These are phyloP conservation scores for Cornus controversa DNA, from an alignment of 148 eudicot species.

Conservation along the genomic window DNA sequence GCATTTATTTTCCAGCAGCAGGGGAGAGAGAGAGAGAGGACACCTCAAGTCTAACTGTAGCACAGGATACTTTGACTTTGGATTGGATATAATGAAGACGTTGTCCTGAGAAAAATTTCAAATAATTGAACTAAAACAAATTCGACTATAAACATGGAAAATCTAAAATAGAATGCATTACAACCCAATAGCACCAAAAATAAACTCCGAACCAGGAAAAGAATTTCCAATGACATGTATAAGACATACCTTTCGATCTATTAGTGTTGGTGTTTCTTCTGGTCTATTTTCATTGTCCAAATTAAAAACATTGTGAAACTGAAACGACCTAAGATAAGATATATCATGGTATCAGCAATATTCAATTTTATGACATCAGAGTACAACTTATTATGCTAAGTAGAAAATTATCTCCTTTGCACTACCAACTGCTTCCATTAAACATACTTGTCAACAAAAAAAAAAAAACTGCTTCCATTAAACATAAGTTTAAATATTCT, in stretches of 20 bases:
- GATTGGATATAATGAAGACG: conserved; percentile 93
- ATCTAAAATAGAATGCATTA: neutral
- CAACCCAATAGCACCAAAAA: neutral
- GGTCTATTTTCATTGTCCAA: conserved; percentile 81
- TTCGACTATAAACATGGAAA: neutral
- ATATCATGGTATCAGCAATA: conserved; percentile 15
- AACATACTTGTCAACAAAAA: too few species aligned
- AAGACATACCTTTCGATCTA: conserved; percentile 74
- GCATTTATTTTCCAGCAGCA: neutral
- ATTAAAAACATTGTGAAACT: conserved; percentile 82
- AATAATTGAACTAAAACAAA: conserved; percentile 16
- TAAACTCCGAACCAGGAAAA: neutral
- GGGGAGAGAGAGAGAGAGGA: neutral
- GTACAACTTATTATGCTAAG: neutral
- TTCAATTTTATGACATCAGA: neutral
- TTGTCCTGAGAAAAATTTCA: conserved; percentile 58
- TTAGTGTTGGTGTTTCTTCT: conserved; percentile 87
- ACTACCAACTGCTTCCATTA: neutral
- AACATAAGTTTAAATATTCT: neutral
- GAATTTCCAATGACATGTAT: neutral
- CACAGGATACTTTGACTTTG: conserved; percentile 88
- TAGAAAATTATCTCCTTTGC: neutral
- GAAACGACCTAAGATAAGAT: conserved; percentile 65
- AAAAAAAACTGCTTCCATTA: neutral
- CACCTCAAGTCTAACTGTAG: conserved; percentile 92